These are phyloP conservation scores for Raffaelea albimanens DNA, from an alignment of 2,329 filamentous ascomycete species.

Conservation along the genomic window DNA sequence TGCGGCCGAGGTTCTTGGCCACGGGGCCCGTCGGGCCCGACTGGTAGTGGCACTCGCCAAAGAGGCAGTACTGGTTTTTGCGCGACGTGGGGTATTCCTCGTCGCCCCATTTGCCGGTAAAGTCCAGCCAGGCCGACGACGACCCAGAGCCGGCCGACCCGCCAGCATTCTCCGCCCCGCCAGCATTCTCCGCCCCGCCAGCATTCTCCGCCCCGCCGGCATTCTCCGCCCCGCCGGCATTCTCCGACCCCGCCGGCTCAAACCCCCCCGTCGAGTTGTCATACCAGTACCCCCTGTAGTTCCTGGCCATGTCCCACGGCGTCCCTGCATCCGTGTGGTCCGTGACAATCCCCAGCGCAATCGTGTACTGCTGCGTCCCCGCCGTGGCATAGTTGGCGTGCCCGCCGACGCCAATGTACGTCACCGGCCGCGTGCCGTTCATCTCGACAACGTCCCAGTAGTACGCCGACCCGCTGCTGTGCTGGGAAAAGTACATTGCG, in stretches of 20 bases:
- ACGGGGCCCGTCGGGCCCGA: slow-evolving; percentile 15
- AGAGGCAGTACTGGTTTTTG: slow-evolving; percentile 14
- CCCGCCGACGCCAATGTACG: slow-evolving; percentile 13
- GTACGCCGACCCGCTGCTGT: slow-evolving; percentile 16
- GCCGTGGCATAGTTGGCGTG: slow-evolving; percentile 17
- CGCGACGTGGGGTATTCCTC: slow-evolving; percentile 12
- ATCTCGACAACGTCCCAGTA: slow-evolving; percentile 12
- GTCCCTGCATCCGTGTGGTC: slow-evolving; percentile 15
- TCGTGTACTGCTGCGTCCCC: slow-evolving; percentile 14
- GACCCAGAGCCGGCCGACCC: neutral
- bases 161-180: too few relatives aligned
- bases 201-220: too few relatives aligned
- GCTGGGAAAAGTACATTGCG: slow-evolving; percentile 16
- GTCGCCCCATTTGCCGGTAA: slow-evolving; percentile 16
- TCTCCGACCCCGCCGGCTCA: slow-evolving; percentile 4
- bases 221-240: too few relatives aligned
- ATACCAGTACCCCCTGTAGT: slow-evolving; percentile 17
- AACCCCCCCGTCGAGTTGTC: slow-evolving; percentile 9
- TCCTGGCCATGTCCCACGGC: slow-evolving; percentile 15
- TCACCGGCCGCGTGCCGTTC: slow-evolving; percentile 9
- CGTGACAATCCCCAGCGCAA: slow-evolving; percentile 11
- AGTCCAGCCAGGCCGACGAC: slow-evolving; percentile 12
- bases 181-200: slow-evolving; percentile 6
- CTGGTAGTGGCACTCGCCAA: slow-evolving; percentile 15
- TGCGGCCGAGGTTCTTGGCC: slow-evolving; percentile 15